phyloP scores from a whole-genome alignment of 805 yeast genomes.

The Hanseniaspora lindneri region DNA sequence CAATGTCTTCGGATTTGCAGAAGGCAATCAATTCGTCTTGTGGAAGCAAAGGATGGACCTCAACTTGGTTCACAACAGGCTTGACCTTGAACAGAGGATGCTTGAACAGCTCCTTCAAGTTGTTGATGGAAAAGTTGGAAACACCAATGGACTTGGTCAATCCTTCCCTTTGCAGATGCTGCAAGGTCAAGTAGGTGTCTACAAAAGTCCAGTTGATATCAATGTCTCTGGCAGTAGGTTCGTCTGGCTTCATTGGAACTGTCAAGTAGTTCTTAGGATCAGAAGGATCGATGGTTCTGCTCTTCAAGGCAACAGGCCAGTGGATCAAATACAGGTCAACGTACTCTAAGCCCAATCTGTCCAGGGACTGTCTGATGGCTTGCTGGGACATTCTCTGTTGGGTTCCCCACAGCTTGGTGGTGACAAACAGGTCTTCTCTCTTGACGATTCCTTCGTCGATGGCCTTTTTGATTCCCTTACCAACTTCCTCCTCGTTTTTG shows the following conservation, averaged over 20 bases:
- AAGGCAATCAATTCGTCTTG: slow-evolving; percentile 47
- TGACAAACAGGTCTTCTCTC: slow-evolving; percentile 54
- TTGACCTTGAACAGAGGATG: slow-evolving; percentile 38
- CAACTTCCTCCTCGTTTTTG: slow-evolving; percentile 54
- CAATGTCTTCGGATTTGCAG: slow-evolving; percentile 41
- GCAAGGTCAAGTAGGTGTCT: slow-evolving; percentile 55
- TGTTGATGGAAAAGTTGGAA: slow-evolving; percentile 52
- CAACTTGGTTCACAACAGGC: slow-evolving; percentile 69
- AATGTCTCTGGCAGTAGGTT: slow-evolving; percentile 28
- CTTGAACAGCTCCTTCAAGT: slow-evolving; percentile 40
- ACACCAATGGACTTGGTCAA: slow-evolving; percentile 58
- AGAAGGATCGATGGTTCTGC: slow-evolving; percentile 32
- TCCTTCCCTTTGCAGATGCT: slow-evolving; percentile 42
- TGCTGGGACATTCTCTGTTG: slow-evolving; percentile 55
- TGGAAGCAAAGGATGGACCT: slow-evolving; percentile 61
- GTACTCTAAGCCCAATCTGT: slow-evolving; percentile 65
- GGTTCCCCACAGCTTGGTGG: slow-evolving; percentile 89
- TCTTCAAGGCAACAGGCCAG: slow-evolving; percentile 76
- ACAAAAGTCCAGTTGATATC: slow-evolving; percentile 35
- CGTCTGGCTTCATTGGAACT: slow-evolving; percentile 32
- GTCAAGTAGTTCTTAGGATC: slow-evolving; percentile 20
- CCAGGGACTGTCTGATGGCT: slow-evolving; percentile 53
- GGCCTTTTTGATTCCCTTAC: slow-evolving; percentile 33
- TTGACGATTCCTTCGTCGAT: slow-evolving; percentile 14
- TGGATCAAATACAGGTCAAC: slow-evolving; percentile 77